phyloP scores from a whole-genome alignment of 352 stramenopile genomes.

The Globisporangium takayamanum region DNA sequence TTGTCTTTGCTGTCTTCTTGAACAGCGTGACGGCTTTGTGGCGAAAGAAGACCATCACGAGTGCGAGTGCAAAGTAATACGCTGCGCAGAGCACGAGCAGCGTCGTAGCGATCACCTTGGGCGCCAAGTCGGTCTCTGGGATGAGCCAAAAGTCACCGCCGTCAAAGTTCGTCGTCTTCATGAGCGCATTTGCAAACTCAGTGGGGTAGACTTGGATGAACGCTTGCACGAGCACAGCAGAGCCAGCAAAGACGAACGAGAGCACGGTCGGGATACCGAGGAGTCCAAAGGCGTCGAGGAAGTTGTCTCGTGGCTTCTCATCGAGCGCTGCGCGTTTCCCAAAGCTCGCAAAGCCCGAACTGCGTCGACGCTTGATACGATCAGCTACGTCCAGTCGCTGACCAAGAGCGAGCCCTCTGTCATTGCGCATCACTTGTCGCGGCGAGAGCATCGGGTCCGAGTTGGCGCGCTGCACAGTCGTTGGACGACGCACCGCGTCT shows the following conservation, averaged over 20 bases:
- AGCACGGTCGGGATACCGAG: conserved; percentile 34
- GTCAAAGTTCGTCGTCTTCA: conserved; percentile 34
- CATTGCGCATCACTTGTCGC: not conserved
- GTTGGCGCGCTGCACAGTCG: not conserved
- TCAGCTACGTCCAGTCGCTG: not conserved
- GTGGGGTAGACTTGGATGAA: conserved; percentile 38
- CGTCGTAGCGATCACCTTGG: conserved; percentile 23
- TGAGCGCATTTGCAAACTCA: conserved; percentile 33
- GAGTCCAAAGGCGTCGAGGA: conserved; percentile 39
- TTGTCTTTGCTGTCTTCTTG: conserved; percentile 2
- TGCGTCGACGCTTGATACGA: not conserved
- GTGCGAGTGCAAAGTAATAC: conserved; percentile 27
- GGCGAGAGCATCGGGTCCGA: not conserved
- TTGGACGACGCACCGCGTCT: not conserved
- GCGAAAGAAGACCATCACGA: conserved; percentile 31
- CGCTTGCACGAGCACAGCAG: conserved; percentile 27
- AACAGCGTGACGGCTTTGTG: not conserved
- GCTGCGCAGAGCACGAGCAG: conserved; percentile 25
- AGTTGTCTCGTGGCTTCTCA: conserved; percentile 15
- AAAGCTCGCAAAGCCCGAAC: not conserved
- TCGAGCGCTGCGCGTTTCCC: not conserved
- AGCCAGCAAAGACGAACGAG: conserved; percentile 26
- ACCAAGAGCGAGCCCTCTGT: not conserved
- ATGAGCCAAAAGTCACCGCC: conserved; percentile 45
- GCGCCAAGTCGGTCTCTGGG: conserved; percentile 19